Evolutionary conservation across 306 rosid species (phyloP).

Genomic region (Vigna reflexopilosa): DNA sequence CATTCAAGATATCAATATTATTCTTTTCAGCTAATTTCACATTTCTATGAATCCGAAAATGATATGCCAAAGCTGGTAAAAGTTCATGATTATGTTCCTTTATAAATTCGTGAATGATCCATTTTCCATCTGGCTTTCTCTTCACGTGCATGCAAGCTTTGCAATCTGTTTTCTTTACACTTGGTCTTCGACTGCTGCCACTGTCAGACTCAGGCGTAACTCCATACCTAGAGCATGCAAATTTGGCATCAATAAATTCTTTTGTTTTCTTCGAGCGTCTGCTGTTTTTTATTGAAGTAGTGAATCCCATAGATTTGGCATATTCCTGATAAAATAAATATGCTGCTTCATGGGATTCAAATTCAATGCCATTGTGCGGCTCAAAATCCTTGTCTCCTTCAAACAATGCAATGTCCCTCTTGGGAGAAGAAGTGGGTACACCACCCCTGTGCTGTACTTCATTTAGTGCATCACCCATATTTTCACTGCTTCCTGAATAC

Average conservation of each 20-base stretch:
- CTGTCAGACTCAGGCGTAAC: constrained; percentile 87
- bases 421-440: constrained; percentile 54
- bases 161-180: constrained; percentile 92
- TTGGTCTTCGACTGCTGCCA: constrained; percentile 86
- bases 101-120: constrained; percentile 91
- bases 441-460: constrained; percentile 60
- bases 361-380: constrained; percentile 82
- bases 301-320: constrained; percentile 98
- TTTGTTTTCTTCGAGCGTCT: constrained; percentile 95
- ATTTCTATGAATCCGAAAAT: constrained; percentile 92
- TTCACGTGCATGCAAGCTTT: constrained; percentile 99
- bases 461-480: constrained; percentile 62
- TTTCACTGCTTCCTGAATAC: constrained; percentile 48
- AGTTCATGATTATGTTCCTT: constrained; percentile 96
- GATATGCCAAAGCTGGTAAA: constrained; percentile 93
- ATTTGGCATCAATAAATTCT: constrained; percentile 93
- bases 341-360: constrained; percentile 84
- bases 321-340: constrained; percentile 87
- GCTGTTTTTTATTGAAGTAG: constrained; percentile 92
- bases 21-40: constrained; percentile 94
- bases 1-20: constrained; percentile 89
- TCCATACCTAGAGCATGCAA: constrained; percentile 95
- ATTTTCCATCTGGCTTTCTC: constrained; percentile 83
- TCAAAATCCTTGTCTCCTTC: constrained; percentile 82
- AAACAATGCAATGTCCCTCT: constrained; percentile 60